phyloP scores from a whole-genome alignment of 164 flowering plant genomes.

The Macadamia tetraphylla region DNA sequence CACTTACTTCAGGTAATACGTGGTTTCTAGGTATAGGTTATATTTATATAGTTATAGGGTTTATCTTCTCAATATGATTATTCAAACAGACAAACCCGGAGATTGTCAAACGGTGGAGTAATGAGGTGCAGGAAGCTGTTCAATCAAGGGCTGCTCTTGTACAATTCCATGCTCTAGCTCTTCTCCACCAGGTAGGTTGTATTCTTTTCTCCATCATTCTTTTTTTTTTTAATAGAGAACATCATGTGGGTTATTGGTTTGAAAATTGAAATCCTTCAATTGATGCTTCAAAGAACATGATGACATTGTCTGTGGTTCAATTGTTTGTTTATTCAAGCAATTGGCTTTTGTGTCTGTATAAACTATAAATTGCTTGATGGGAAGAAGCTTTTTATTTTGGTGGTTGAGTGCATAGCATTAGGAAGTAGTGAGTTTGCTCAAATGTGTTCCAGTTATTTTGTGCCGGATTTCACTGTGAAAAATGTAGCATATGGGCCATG shows the following conservation, averaged over 20 bases:
- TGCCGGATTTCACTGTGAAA: too few relatives aligned
- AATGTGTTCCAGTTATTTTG: too few relatives aligned
- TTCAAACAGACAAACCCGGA: slow-evolving; percentile 79
- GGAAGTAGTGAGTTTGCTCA: too few relatives aligned
- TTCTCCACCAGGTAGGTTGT: slow-evolving; percentile 75
- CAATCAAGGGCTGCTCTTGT: slow-evolving; percentile 97
- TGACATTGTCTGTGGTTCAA: too few relatives aligned
- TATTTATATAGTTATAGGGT: not conserved
- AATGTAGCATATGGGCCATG: too few relatives aligned
- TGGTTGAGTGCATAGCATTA: too few relatives aligned
- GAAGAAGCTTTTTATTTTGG: too few relatives aligned
- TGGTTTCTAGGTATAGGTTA: not conserved
- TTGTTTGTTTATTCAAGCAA: too few relatives aligned
- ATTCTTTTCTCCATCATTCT: not conserved
- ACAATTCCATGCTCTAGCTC: slow-evolving; percentile 89
- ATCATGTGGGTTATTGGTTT: not conserved
- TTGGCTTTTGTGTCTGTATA: too few relatives aligned
- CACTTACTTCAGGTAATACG: slow-evolving; percentile 84
- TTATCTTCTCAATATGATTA: not conserved
- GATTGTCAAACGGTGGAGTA: slow-evolving; percentile 96
- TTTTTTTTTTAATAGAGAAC: not conserved
- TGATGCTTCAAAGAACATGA: too few relatives aligned
- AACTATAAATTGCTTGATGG: too few relatives aligned
- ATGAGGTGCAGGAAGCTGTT: slow-evolving; percentile 98
- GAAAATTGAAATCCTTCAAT: not conserved